Conservation (phyloP, 75 land plant genomes). For the Pinus tabuliformis region DNA sequence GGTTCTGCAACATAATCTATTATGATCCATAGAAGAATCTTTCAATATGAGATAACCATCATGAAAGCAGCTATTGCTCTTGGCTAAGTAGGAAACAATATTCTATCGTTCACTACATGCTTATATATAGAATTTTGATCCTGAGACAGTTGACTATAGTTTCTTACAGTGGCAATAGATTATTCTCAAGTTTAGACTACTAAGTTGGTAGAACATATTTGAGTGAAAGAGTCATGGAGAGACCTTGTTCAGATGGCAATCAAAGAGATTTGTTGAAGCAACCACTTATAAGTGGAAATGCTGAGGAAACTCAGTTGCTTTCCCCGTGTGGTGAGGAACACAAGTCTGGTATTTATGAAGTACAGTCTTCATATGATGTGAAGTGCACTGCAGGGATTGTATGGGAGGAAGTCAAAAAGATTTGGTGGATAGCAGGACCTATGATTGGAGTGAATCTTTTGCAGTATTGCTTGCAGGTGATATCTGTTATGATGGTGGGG, state of each 20-base stretch:
- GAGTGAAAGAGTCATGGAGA: not conserved
- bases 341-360: too few species aligned
- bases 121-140: too few species aligned
- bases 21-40: too few species aligned
- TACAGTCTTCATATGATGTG: not conserved
- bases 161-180: too few species aligned
- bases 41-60: too few species aligned
- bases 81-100: too few species aligned
- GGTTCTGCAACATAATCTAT: too few species aligned
- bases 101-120: too few species aligned
- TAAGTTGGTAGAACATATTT: not conserved
- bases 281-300: not conserved
- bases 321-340: not conserved
- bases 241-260: not conserved
- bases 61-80: too few species aligned
- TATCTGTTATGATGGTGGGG: slow-evolving; percentile 77
- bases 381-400: too few species aligned
- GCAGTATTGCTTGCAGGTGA: slow-evolving; percentile 45
- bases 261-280: not conserved
- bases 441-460: slow-evolving; percentile 60
- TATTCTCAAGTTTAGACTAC: not conserved
- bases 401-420: slow-evolving; percentile 40
- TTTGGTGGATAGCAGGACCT: slow-evolving; percentile 52
- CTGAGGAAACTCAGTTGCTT: too few species aligned
- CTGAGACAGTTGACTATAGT: too few species aligned